Percentiles rank a stretch among this genome's conserved stretches.
Conservation (phyloP, 2,329 filamentous ascomycete genomes). For the Pseudogymnoascus sp. region DNA sequence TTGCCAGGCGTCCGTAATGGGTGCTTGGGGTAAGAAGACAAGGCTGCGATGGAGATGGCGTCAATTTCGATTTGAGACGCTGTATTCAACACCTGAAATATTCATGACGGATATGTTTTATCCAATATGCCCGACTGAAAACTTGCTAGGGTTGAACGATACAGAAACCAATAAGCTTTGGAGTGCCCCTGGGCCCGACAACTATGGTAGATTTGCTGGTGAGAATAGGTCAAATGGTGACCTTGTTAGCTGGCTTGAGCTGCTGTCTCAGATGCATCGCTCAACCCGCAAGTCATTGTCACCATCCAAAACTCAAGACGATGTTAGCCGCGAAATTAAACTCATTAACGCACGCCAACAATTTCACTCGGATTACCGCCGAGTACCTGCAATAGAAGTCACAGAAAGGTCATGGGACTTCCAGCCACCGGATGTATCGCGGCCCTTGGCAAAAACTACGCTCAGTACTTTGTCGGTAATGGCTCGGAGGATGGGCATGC, state of each 20-base stretch:
- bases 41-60: slow-evolving; percentile 24
- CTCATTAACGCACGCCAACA: background rate
- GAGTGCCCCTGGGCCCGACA: background rate
- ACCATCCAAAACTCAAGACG: background rate
- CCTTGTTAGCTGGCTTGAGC: background rate
- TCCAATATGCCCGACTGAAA: slow-evolving; percentile 11
- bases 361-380: background rate
- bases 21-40: slow-evolving; percentile 25
- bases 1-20: slow-evolving; percentile 30
- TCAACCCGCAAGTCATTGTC: background rate
- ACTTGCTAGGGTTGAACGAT: slow-evolving; percentile 10
- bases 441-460: slow-evolving; percentile 29
- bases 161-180: background rate
- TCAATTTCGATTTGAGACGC: slow-evolving; percentile 31
- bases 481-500: slow-evolving; percentile 28
- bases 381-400: slow-evolving; percentile 22
- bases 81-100: slow-evolving; percentile 31
- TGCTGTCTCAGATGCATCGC: background rate
- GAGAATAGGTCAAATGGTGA: background rate
- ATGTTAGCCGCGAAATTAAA: background rate
- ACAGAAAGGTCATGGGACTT: slow-evolving; percentile 32
- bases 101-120: slow-evolving; percentile 17
- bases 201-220: background rate
- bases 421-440: slow-evolving; percentile 29
- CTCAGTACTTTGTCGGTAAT: slow-evolving; percentile 30